These are phyloP conservation scores for Nakazawaea wickerhamii DNA, from an alignment of 805 yeast species.

Conservation along the genomic window DNA sequence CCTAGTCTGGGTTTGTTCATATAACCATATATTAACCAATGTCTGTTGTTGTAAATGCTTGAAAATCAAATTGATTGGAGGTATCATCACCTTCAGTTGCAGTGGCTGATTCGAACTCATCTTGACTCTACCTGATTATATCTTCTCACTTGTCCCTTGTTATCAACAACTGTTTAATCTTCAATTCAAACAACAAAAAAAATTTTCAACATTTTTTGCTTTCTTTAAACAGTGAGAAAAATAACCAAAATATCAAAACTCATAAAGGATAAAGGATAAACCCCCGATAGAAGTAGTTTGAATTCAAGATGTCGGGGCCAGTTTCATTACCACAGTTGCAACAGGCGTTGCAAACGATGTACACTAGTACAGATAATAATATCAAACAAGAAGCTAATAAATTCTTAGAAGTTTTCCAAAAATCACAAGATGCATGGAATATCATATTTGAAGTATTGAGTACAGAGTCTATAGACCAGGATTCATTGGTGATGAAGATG, in stretches of 20 bases:
- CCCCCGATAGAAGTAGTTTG: no score
- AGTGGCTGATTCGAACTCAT: constrained; percentile 15
- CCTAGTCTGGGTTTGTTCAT: constrained; percentile 72
- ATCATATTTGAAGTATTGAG: constrained; percentile 51
- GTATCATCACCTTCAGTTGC: constrained; percentile 56
- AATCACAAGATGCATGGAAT: constrained; percentile 79
- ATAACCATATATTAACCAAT: constrained; percentile 81
- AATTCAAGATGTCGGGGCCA: constrained; percentile 5
- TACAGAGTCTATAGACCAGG: constrained; percentile 15
- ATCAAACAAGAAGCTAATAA: constrained; percentile 41
- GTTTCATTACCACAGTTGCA: constrained; percentile 25
- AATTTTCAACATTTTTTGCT: not conserved
- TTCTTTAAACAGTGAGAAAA: no score
- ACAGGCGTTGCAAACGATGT: constrained; percentile 43
- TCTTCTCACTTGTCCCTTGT: not conserved
- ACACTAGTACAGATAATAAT: constrained; percentile 24
- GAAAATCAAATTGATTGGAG: constrained; percentile 90
- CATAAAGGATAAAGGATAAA: not conserved
- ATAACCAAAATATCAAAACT: not conserved
- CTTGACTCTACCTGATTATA: not conserved
- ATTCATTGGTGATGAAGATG: constrained; percentile 54
- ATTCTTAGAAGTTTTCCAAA: constrained; percentile 77
- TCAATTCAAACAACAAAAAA: not conserved
- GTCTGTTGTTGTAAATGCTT: constrained; percentile 79
- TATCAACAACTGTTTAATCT: not conserved